Percentiles rank a stretch among this genome's conserved stretches.
phyloP scores from a whole-genome alignment of 306 rosid species.

The Canavalia ensiformis region DNA sequence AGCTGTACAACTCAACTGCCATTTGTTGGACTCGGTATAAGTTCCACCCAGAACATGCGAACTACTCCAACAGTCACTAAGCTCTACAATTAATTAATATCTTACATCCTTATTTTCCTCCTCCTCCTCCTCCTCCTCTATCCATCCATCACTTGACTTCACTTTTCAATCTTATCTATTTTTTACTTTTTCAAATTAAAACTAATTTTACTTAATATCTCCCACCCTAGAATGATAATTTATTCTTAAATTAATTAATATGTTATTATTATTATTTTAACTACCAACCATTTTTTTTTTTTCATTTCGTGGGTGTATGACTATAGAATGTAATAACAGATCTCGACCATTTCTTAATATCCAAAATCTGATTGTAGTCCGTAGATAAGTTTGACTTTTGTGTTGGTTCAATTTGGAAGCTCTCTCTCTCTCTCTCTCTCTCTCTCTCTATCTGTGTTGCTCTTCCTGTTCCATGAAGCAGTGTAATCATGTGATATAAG shows the following conservation, averaged over 20 bases:
- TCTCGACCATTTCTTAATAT: background rate
- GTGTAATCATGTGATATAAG: background rate
- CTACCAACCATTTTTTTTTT: background rate
- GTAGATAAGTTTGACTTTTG: background rate
- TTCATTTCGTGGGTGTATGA: background rate
- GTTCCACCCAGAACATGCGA: slow-evolving; percentile 26
- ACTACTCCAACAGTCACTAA: slow-evolving; percentile 15
- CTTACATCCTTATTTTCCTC: too few species aligned
- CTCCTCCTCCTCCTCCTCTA: too few species aligned
- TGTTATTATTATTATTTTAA: background rate
- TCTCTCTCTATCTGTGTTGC: too few species aligned
- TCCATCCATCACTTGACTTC: too few species aligned
- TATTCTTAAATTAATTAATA: too few species aligned
- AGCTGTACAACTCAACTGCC: slow-evolving; percentile 37
- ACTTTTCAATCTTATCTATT: too few species aligned
- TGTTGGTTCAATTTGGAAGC: background rate
- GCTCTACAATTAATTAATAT: background rate
- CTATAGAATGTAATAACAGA: background rate
- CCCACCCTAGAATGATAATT: too few species aligned
- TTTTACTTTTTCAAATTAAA: too few species aligned
- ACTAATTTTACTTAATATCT: too few species aligned
- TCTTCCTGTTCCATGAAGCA: background rate
- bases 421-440: too few species aligned
- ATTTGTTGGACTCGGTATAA: slow-evolving; percentile 35
- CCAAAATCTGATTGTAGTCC: background rate